Evolutionary conservation across 495 filamentous ascomycete species (phyloP).

Genomic region (Saxophila tyrrhenica): DNA sequence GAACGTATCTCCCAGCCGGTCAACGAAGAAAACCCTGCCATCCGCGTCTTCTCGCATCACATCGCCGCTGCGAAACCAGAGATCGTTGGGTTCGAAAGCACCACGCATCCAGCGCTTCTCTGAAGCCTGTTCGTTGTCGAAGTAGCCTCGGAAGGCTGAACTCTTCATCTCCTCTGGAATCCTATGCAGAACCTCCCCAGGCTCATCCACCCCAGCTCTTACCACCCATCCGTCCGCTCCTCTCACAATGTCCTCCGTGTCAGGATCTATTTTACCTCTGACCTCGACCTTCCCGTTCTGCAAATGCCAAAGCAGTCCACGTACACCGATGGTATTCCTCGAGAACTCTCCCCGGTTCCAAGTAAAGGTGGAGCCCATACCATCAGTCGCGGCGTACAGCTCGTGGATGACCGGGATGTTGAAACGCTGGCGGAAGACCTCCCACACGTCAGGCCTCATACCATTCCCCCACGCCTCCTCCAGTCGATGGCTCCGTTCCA

Average conservation of each 20-base stretch:
- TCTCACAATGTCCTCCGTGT: constrained; percentile 28
- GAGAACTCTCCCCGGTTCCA: constrained; percentile 68
- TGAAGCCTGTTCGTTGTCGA: constrained; percentile 52
- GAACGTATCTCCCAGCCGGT: constrained; percentile 66
- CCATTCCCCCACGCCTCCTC: constrained; percentile 83
- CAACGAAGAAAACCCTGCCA: constrained; percentile 67
- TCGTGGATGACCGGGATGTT: constrained; percentile 69
- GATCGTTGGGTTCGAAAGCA: constrained; percentile 61
- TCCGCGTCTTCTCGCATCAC: constrained; percentile 53
- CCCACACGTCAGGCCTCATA: constrained; percentile 88
- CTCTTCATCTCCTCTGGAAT: constrained; percentile 55
- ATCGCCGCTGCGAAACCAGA: constrained; percentile 66
- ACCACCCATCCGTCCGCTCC: constrained; percentile 58
- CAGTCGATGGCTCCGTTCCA: constrained; percentile 68
- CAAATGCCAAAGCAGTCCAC: constrained; percentile 22
- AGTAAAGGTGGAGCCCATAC: constrained; percentile 63
- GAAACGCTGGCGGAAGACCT: constrained; percentile 79
- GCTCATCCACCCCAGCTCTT: constrained; percentile 45
- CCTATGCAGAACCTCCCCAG: constrained; percentile 71
- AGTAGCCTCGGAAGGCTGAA: constrained; percentile 57
- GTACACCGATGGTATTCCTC: constrained; percentile 62
- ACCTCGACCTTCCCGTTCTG: constrained; percentile 20
- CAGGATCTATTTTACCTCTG: constrained; percentile 25
- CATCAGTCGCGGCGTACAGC: constrained; percentile 88
- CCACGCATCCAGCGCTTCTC: constrained; percentile 56